A percentile compares a stretch with the other conserved stretches of the same genome.
These are phyloP conservation scores for Trametes punicea DNA, from an alignment of 768 basidiomycete species.

Conservation along the genomic window DNA sequence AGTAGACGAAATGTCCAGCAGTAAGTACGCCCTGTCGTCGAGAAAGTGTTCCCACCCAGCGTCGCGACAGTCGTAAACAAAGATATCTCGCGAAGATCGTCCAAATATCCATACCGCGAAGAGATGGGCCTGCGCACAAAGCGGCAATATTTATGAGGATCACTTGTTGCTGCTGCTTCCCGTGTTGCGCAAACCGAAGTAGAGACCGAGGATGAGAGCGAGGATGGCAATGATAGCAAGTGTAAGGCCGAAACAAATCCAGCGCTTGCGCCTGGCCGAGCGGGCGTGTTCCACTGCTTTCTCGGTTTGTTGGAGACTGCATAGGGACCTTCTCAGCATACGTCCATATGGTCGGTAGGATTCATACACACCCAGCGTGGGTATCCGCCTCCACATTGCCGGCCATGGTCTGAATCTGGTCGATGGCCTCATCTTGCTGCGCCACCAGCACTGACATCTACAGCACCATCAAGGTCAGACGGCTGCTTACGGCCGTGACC, in stretches of 20 bases:
- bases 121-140: not conserved
- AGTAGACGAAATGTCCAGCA: constrained; percentile 10
- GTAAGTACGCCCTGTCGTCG: constrained; percentile 8
- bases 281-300: constrained; percentile 67
- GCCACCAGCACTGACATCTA: constrained; percentile 78
- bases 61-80: not conserved
- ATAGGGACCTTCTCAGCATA: not conserved
- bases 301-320: constrained; percentile 58
- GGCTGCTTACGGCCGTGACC: not conserved
- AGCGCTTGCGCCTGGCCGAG: constrained; percentile 73
- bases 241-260: constrained; percentile 76
- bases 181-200: constrained; percentile 7
- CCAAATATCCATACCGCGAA: not conserved
- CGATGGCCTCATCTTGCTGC: constrained; percentile 77
- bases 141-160: not conserved
- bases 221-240: constrained; percentile 54
- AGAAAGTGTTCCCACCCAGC: not conserved
- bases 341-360: not conserved
- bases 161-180: constrained; percentile 7
- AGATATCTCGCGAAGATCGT: constrained; percentile 3
- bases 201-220: constrained; percentile 55
- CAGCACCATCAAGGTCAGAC: not conserved
- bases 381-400: constrained; percentile 63
- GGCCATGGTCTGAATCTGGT: constrained; percentile 60
- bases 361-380: constrained; percentile 56